Percentiles rank a stretch among this genome's conserved stretches.
These are phyloP conservation scores for Coniochaeta pulveracea DNA, from an alignment of 2,329 filamentous ascomycete species.

Conservation along the genomic window DNA sequence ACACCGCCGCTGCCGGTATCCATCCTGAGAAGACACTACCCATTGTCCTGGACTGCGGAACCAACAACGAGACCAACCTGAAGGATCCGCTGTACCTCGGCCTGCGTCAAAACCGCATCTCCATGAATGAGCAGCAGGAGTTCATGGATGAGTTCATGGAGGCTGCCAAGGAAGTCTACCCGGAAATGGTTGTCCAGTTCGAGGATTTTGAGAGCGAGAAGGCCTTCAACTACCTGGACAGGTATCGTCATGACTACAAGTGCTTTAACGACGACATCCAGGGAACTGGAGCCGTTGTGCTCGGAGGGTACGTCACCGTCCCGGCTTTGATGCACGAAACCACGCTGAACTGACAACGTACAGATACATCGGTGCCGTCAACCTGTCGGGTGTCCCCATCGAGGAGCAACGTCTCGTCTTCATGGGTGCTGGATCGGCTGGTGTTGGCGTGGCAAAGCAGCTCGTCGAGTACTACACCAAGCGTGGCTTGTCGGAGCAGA, in stretches of 20 bases:
- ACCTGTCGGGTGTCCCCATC: slow-evolving; percentile 72
- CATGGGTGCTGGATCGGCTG: slow-evolving; percentile 88
- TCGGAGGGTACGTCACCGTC: slow-evolving; percentile 64
- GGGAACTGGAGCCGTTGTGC: slow-evolving; percentile 89
- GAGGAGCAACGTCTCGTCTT: slow-evolving; percentile 93
- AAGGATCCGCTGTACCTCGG: slow-evolving; percentile 77
- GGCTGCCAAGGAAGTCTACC: slow-evolving; percentile 65
- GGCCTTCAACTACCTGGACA: slow-evolving; percentile 85
- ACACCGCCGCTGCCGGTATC: slow-evolving; percentile 92
- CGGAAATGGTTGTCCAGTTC: slow-evolving; percentile 71
- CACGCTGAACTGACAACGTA: slow-evolving; percentile 38
- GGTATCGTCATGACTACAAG: slow-evolving; percentile 79
- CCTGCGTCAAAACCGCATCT: slow-evolving; percentile 70
- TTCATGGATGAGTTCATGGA: slow-evolving; percentile 98
- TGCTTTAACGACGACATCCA: slow-evolving; percentile 99
- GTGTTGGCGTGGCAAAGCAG: slow-evolving; percentile 95
- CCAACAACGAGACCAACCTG: slow-evolving; percentile 54
- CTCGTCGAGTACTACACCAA: slow-evolving; percentile 95
- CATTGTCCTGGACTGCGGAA: slow-evolving; percentile 57
- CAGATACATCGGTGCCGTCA: slow-evolving; percentile 60
- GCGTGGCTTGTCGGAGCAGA: slow-evolving; percentile 77
- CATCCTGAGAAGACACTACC: slow-evolving; percentile 74
- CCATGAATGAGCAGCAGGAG: slow-evolving; percentile 67
- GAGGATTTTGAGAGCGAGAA: slow-evolving; percentile 92
- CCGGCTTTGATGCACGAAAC: not conserved